Percentiles rank a stretch among this genome's conserved stretches.
Evolutionary conservation across 768 basidiomycete genomes (phyloP).

Genomic region (Phanerochaete sordida): DNA sequence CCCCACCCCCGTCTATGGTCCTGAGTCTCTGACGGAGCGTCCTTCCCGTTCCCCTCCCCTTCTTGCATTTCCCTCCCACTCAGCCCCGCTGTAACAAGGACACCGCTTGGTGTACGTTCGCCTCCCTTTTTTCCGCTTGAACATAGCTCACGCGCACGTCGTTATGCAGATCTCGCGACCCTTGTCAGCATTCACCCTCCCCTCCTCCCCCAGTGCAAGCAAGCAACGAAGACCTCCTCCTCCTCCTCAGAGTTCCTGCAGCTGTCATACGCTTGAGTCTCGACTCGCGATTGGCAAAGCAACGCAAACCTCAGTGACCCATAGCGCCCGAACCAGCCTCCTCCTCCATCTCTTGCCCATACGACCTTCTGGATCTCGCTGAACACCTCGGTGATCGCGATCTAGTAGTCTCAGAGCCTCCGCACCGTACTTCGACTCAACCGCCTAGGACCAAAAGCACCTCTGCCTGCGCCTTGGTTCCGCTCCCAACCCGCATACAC

Average conservation of each 20-base stretch:
- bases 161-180: conserved; percentile 79
- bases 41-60: conserved; percentile 24
- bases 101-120: conserved; percentile 44
- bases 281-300: conserved; percentile 28
- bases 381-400: conserved; percentile 39
- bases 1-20: conserved; percentile 14
- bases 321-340: not conserved
- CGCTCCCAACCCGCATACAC: conserved; percentile 10
- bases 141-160: conserved; percentile 8
- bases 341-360: conserved; percentile 21
- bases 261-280: conserved; percentile 44
- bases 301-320: not conserved
- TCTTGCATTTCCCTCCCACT: conserved; percentile 33
- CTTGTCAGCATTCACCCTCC: conserved; percentile 74
- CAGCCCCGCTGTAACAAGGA: conserved; percentile 50
- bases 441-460: conserved; percentile 21
- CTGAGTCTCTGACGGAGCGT: conserved; percentile 11
- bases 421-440: conserved; percentile 4
- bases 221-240: conserved; percentile 18
- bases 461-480: conserved; percentile 7
- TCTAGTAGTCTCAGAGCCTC: conserved; percentile 26
- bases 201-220: conserved; percentile 34
- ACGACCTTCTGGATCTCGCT: conserved; percentile 38
- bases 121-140: not conserved
- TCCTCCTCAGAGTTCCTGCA: conserved; percentile 20